phyloP scores from a whole-genome alignment of 148 eudicot species.

The Vaccinium macrocarpon region DNA sequence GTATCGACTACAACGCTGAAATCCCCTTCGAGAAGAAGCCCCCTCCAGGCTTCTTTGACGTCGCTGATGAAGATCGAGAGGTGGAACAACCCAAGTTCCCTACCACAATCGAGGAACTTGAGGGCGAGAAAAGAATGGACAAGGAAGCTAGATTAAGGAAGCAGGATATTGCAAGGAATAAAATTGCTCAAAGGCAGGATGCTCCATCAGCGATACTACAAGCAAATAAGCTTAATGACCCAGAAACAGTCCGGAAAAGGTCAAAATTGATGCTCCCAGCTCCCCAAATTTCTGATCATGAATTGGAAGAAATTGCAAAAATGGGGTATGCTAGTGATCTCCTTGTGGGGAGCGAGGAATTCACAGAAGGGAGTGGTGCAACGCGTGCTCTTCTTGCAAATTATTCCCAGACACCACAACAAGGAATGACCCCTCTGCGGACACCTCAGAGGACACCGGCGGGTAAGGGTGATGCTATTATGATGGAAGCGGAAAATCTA shows the following conservation, averaged over 20 bases:
- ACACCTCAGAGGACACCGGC: constrained; percentile 99
- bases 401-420: constrained; percentile 92
- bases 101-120: constrained; percentile 92
- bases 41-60: constrained; percentile 91
- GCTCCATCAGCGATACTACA: constrained; percentile 92
- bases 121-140: constrained; percentile 91
- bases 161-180: constrained; percentile 95
- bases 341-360: constrained; percentile 72
- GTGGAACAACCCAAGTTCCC: constrained; percentile 84
- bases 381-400: constrained; percentile 90
- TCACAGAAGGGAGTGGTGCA: constrained; percentile 88
- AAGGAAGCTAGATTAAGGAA: constrained; percentile 89
- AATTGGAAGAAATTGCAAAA: constrained; percentile 90
- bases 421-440: constrained; percentile 85
- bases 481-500: constrained; percentile 99
- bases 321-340: constrained; percentile 77
- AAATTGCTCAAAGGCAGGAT: constrained; percentile 88
- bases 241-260: constrained; percentile 83
- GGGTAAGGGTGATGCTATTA: constrained; percentile 92
- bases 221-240: constrained; percentile 97
- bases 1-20: constrained; percentile 97
- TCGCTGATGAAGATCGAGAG: constrained; percentile 70
- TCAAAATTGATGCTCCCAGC: constrained; percentile 93
- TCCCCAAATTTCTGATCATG: constrained; percentile 93
- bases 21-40: constrained; percentile 96